Evolutionary conservation across 495 filamentous ascomycete species (phyloP), one percentile per base, ranked within the genome.

Genomic region (Parathielavia hyrcaniae): DNA sequence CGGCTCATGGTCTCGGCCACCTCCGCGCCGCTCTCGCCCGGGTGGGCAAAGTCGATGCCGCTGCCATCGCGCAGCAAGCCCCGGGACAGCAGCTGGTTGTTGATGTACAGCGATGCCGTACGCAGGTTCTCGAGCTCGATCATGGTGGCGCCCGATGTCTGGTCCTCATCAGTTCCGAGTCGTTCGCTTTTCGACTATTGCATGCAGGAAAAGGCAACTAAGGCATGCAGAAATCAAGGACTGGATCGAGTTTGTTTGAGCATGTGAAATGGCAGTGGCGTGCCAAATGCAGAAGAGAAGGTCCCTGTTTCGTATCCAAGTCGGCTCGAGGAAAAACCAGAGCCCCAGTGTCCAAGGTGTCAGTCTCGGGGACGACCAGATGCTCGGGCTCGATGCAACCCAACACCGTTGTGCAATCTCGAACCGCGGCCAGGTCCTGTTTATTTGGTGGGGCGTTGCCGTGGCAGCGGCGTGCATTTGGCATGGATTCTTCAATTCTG

Each of bases 91-190:
- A 98, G 78, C 57, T 96, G 85, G 69, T 97, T 96, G 76, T 98
- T 98, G 74, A 98, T 87, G 73, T 97, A 97, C 47, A 84, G 83
- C 55, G 92, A 96, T 26, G 93, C 93, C 56, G 90, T 89, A 63
- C 86, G 82, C 46, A 97, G 76, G 73, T 88, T 92, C 55, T 86
- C 82, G 54, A 81, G 71, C 67, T 95, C 90, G 84, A 93, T 93
- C 72, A 75, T 76, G 35, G 38, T 66, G 52, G 45, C 46, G 47
- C 49, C 45, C 55, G 54, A 19, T 43, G 57, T 22, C 23, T 48
- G 39, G 45, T 34, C 50, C 48, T 54, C 57, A 59, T 59, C 20
- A 34, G 57, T 48, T 49, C n/a, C n/a, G n/a, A n/a, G n/a, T n/a
- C 34, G 46, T 23, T 41, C 22, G 10, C 5, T 23, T 36, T 50